Evolutionary conservation across 2,329 filamentous ascomycete species (phyloP), one percentile per base, ranked within the genome.

Genomic region (Trichophaea hybrida): DNA sequence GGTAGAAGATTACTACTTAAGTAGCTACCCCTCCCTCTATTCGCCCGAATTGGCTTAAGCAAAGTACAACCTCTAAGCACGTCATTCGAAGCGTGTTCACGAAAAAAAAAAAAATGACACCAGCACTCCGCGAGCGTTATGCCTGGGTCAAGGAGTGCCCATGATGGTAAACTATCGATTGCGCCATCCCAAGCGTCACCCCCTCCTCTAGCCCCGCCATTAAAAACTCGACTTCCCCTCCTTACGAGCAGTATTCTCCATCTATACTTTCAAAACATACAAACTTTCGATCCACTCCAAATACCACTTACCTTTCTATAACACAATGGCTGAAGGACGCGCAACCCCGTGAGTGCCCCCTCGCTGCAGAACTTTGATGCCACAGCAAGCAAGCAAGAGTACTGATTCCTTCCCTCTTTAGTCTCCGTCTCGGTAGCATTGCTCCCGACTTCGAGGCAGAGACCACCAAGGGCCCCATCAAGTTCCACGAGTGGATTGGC

Each of bases 401-500:
- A 8, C 52, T 62, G n/a, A 62, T 50, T 34, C 35, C 49, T 38
- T 34, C n/a, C 34, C 38, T 43, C 38, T 24, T 8, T 24, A 53
- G 50, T 69, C 78, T 85, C 72, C 81, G 82, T 70, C 78, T 85
- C 68, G 82, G 82, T 71, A 82, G 76, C 72, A 76, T 74, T 69
- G 83, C 82, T 69, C 83, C 83, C 67, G 80, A 86, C 76, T 85
- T 86, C 76, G 73, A 83, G 68, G 81, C 83, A 63, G 78, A 83
- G 69, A 84, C 83, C 67, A 85, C 83, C 65, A 57, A 57, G 64
- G 83, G 82, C 60, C 76, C 76, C 58, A 84, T 85, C 71, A 77
- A 84, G 73, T 86, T 86, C 77, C 83, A 86, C 74, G 75, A 84
- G 68, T 86, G 80, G 76, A 83, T 85, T 66, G 82, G 81, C 69